Base-by-base conservation (phyloP, 805 yeast genomes). In the Wickerhamia fluorescens region DNA sequence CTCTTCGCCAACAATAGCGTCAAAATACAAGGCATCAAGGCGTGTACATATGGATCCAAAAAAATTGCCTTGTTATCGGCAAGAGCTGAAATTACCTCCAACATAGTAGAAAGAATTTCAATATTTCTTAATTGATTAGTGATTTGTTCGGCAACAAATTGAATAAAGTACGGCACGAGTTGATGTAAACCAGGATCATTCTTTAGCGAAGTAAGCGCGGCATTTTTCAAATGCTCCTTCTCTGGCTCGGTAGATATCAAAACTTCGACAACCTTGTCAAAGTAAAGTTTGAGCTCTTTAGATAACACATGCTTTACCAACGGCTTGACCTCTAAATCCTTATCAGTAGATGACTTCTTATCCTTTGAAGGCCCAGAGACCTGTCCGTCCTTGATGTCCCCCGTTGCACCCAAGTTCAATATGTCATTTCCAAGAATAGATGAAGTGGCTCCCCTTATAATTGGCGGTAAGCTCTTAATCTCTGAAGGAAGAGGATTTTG, bases 121-220 rank as follows among this genome's bases (percentile, higher is more conserved):
- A 83, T 63, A 47, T 81, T 79, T 43, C 82, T 74, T 43, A 89
- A 66, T 46, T 86, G 89, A 49, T 85, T 80, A 1, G 97, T 85
- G 33, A 92, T 76, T 42, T 94, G 95, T 49, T 92, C 99, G 5
- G 96, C 94, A 20, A 87, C 85, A 49, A 92, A 88, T 50, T 92
- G 97, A 28, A 92, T 88, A 45, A 92, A 84, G 52, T 92, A 92
- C 2, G 99, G 99, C 4, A 94, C 92, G 28, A 92, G 60, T 56
- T 92, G 99, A 61, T 92, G 98, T 33, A 92, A 61, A 19, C 99
- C 99, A 2, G 96, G 95, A 51, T 92, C 99, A 17, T 83, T 78
- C 35, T 83, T 75, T 35, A 92, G 62, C 6, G 95, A 83, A 16
- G 79, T 77, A 31, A 92, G 64, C 2, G 96, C 96, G 0, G 96